Conservation (phyloP, 2,329 filamentous ascomycete genomes). For the Aspergillus versicolor region DNA sequence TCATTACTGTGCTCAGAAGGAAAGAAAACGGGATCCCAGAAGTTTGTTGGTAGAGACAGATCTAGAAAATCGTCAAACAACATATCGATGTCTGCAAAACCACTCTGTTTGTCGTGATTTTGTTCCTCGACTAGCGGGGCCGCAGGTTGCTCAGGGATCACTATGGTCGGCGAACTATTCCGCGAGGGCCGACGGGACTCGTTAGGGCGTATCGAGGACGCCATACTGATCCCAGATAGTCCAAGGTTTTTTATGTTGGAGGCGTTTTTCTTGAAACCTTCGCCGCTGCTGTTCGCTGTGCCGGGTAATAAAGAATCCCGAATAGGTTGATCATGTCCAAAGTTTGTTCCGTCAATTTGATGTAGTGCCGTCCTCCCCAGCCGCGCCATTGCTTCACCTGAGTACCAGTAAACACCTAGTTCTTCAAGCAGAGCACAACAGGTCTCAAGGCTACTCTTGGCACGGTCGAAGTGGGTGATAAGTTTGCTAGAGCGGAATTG, state of each 20-base stretch:
- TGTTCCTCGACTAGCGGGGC: conserved; percentile 41
- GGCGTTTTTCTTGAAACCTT: not conserved
- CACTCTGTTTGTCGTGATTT: conserved; percentile 46
- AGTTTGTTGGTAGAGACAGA: conserved; percentile 36
- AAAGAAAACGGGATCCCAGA: conserved; percentile 37
- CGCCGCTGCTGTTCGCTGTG: not conserved
- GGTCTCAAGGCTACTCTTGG: conserved; percentile 36
- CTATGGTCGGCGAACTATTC: not conserved
- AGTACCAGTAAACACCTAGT: conserved; percentile 38
- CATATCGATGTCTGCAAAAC: conserved; percentile 36
- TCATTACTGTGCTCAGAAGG: conserved; percentile 2
- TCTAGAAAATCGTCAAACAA: conserved; percentile 38
- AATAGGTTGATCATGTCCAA: conserved; percentile 12
- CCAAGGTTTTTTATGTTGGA: not conserved
- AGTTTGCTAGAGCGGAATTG: conserved; percentile 55
- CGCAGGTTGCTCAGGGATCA: not conserved
- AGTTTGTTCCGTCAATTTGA: conserved; percentile 25
- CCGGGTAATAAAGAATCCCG: conserved; percentile 12
- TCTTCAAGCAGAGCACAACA: conserved; percentile 37
- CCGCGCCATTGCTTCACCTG: conserved; percentile 43
- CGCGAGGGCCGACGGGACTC: not conserved
- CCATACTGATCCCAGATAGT: not conserved
- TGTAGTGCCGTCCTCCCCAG: conserved; percentile 39
- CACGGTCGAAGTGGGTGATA: conserved; percentile 37
- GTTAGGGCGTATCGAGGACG: not conserved